Percentiles rank a stretch among this genome's conserved stretches.
These are phyloP conservation scores for Alternaria incomplexa DNA, from an alignment of 2,329 filamentous ascomycete species.

Conservation along the genomic window DNA sequence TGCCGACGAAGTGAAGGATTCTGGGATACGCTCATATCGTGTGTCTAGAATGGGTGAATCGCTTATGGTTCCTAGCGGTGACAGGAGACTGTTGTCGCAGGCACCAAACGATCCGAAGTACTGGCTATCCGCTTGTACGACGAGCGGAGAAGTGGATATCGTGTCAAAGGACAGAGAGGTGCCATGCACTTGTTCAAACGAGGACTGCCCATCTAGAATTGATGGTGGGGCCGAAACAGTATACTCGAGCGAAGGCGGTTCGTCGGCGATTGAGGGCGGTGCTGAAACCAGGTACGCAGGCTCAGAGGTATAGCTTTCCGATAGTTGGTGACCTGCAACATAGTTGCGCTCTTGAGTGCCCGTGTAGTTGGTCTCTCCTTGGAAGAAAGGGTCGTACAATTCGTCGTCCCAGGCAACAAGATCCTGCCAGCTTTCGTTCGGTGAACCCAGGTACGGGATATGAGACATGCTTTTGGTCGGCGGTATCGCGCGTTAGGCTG, in stretches of 20 bases:
- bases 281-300: slow-evolving; percentile 29
- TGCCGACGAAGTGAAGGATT: slow-evolving; percentile 20
- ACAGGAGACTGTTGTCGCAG: slow-evolving; percentile 23
- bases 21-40: slow-evolving; percentile 26
- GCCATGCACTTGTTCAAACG: slow-evolving; percentile 28
- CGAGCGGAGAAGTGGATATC: slow-evolving; percentile 34
- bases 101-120: slow-evolving; percentile 34
- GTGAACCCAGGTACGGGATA: slow-evolving; percentile 19
- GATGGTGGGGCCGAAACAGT: slow-evolving; percentile 38
- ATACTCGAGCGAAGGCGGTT: slow-evolving; percentile 34
- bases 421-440: slow-evolving; percentile 37
- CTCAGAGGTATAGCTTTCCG: slow-evolving; percentile 32
- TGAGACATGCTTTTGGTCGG: slow-evolving; percentile 20
- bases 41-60: slow-evolving; percentile 35
- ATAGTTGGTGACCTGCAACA: slow-evolving; percentile 17
- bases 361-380: slow-evolving; percentile 23
- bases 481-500: neutral
- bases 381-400: slow-evolving; percentile 36
- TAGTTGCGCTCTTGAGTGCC: slow-evolving; percentile 14
- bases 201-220: slow-evolving; percentile 31
- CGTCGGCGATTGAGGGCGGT: slow-evolving; percentile 33
- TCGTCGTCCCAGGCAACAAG: slow-evolving; percentile 39
- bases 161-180: slow-evolving; percentile 36
- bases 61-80: slow-evolving; percentile 18
- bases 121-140: slow-evolving; percentile 20